phyloP scores from a whole-genome alignment of 2,329 filamentous ascomycete species.

The Colletotrichum horii region DNA sequence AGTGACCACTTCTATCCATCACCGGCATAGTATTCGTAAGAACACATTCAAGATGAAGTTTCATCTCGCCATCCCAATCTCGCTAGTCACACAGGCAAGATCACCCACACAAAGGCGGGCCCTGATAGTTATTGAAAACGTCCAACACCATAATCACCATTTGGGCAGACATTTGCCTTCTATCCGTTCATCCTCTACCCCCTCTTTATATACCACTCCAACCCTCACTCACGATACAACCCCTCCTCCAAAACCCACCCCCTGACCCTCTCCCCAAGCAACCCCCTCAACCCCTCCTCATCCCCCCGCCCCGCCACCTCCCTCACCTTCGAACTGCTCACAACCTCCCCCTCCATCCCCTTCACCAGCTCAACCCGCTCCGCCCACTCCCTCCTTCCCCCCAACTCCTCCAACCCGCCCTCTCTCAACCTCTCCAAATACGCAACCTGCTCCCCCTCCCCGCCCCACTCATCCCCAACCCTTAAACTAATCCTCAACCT shows the following conservation, averaged over 20 bases:
- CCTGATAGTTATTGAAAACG: neutral
- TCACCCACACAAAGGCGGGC: neutral
- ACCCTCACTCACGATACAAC: slow-evolving; percentile 54
- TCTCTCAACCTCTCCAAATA: slow-evolving; percentile 58
- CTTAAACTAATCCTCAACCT: slow-evolving; percentile 69
- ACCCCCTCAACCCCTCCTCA: slow-evolving; percentile 48
- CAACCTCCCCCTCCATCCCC: slow-evolving; percentile 45
- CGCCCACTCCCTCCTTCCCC: slow-evolving; percentile 64
- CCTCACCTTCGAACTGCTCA: slow-evolving; percentile 68
- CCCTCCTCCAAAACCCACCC: slow-evolving; percentile 61
- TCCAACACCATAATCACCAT: neutral
- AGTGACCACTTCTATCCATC: neutral
- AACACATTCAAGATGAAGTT: neutral
- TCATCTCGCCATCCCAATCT: neutral
- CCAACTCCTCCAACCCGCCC: slow-evolving; percentile 54
- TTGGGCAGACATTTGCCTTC: neutral
- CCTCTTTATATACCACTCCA: neutral
- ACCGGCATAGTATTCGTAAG: neutral
- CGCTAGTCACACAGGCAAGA: neutral
- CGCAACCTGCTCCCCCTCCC: slow-evolving; percentile 53
- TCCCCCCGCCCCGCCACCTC: slow-evolving; percentile 55
- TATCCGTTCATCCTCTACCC: fast-evolving
- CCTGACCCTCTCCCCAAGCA: slow-evolving; percentile 64
- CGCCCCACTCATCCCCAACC: slow-evolving; percentile 65
- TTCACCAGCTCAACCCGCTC: slow-evolving; percentile 64